Percentiles rank a stretch among this genome's conserved stretches.
These are phyloP conservation scores for Phylloboletellus chloephorus DNA, from an alignment of 1,284 basidiomycete genomes.

Conservation along the genomic window DNA sequence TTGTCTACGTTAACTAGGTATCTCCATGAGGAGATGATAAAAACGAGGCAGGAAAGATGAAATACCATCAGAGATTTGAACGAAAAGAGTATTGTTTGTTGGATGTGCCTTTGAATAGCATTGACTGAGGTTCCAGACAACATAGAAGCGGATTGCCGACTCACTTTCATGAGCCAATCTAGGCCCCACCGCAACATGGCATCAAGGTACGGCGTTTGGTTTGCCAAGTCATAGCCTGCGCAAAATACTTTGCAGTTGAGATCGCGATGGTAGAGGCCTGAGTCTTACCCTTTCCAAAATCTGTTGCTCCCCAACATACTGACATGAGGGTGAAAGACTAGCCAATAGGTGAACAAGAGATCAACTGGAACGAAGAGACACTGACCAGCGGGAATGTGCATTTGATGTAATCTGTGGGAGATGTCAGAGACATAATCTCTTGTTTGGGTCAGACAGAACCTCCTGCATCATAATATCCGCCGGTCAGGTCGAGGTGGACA, in stretches of 20 bases:
- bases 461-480: slow-evolving; percentile 91
- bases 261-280: background rate
- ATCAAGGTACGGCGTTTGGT: slow-evolving; percentile 86
- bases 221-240: slow-evolving; percentile 74
- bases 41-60: background rate
- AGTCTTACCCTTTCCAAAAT: slow-evolving; percentile 64
- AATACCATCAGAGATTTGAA: slow-evolving; percentile 67
- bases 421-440: slow-evolving; percentile 3
- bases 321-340: slow-evolving; percentile 78
- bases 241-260: background rate
- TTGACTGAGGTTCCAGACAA: background rate
- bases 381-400: slow-evolving; percentile 72
- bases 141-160: slow-evolving; percentile 10
- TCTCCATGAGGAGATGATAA: slow-evolving; percentile 8
- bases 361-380: background rate
- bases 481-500: slow-evolving; percentile 68
- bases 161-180: slow-evolving; percentile 85
- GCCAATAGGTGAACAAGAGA: slow-evolving; percentile 4
- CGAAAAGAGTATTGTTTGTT: slow-evolving; percentile 65
- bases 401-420: slow-evolving; percentile 76
- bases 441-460: slow-evolving; percentile 37
- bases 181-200: slow-evolving; percentile 84
- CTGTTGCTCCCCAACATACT: slow-evolving; percentile 82
- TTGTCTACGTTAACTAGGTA: slow-evolving; percentile 55
- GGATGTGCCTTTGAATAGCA: slow-evolving; percentile 68